A percentile compares a stretch with the other conserved stretches of the same genome.
phyloP scores from a whole-genome alignment of 148 eudicot species.

The Talinum fruticosum region DNA sequence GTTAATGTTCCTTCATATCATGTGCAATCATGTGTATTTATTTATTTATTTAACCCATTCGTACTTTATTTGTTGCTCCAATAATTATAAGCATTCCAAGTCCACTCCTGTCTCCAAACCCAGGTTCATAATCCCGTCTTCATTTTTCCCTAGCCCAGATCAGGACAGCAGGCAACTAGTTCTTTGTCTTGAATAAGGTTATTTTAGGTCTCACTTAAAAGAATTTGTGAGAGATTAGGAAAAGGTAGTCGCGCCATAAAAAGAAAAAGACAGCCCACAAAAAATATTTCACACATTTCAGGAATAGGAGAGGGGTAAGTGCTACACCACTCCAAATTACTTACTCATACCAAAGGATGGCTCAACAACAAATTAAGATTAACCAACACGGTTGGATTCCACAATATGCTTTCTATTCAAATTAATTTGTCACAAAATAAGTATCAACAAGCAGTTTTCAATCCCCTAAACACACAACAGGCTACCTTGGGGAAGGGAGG shows the following conservation, averaged over 20 bases:
- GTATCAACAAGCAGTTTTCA: no score
- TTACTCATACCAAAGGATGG: background rate
- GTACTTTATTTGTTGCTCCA: background rate
- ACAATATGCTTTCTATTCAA: no score
- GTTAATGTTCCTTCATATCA: background rate
- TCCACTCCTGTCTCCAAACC: background rate
- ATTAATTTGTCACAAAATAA: no score
- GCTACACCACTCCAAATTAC: no score
- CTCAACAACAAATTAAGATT: background rate
- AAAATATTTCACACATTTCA: background rate
- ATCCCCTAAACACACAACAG: no score
- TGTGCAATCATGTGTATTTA: background rate
- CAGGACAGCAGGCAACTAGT: no score
- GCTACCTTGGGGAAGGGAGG: no score
- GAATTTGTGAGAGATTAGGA: background rate
- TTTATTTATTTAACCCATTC: background rate
- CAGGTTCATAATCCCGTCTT: background rate
- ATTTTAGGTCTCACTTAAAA: no score
- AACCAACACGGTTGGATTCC: no score
- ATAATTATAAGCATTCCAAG: background rate
- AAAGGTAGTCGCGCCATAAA: no score
- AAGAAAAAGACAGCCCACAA: background rate
- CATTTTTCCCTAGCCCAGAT: no score
- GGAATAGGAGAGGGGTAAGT: background rate
- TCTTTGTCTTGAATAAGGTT: no score